Evolutionary conservation across 345 rosid genomes (phyloP).

Genomic region (Ceriops zippeliana): DNA sequence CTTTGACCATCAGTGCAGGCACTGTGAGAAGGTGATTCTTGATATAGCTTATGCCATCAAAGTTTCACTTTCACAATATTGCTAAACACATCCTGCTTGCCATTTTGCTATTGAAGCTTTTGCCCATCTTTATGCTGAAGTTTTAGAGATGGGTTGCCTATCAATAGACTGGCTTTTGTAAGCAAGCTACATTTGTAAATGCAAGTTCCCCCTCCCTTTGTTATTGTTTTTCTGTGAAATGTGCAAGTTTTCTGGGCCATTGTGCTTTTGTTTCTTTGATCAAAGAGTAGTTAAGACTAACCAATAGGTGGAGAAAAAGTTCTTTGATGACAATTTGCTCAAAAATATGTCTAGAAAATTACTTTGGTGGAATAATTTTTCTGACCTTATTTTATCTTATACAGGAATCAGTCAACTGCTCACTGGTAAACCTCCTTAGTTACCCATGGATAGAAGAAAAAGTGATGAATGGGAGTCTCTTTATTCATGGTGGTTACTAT

Average conservation of each 20-base stretch:
- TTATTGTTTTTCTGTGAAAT: too few species aligned
- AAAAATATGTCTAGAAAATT: background rate
- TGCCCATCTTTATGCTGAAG: too few species aligned
- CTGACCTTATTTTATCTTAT: background rate
- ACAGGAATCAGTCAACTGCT: constrained; percentile 73
- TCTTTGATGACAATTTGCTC: background rate
- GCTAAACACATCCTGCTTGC: background rate
- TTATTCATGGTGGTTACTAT: constrained; percentile 90
- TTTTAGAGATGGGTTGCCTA: too few species aligned
- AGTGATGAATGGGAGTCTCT: constrained; percentile 50
- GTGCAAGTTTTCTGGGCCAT: too few species aligned
- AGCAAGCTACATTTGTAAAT: too few species aligned
- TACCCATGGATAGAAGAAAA: constrained; percentile 96
- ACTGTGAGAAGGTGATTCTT: constrained; percentile 84
- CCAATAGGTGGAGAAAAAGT: too few species aligned
- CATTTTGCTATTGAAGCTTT: too few species aligned
- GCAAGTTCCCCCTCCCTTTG: too few species aligned
- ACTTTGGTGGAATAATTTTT: background rate
- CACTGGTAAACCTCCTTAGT: constrained; percentile 67
- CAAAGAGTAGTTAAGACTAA: background rate
- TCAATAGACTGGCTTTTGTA: too few species aligned
- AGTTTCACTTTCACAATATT: background rate
- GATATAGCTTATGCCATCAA: background rate
- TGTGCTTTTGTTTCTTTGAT: too few species aligned
- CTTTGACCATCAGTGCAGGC: constrained; percentile 82